Evolutionary conservation across 2,329 filamentous ascomycete genomes (phyloP), one percentile per base, ranked within the genome.

Genomic region (Alternaria solani): DNA sequence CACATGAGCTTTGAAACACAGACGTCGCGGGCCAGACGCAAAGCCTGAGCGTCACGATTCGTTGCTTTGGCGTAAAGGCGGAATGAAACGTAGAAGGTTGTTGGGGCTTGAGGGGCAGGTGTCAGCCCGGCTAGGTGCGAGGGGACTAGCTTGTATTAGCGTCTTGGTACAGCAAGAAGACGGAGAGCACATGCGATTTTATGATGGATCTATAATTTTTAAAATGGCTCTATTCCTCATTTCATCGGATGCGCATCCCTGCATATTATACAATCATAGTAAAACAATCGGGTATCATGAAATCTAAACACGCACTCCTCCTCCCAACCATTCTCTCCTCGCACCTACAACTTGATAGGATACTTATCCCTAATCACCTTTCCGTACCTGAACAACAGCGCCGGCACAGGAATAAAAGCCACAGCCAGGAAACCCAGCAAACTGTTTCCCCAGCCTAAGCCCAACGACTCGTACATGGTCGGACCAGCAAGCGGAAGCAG

Each of bases 381-480:
- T 0, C 78, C 78, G 59, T 77, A 79, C 52, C 64, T 68, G 48
- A 73, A 78, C 7, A 79, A 58, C 60, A 78, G 23, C 14, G 71
- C 66, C 2, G 77, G 76, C 5, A 76, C 56, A 3, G 77, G 77
- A 34, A 77, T 74, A 53, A 79, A 73, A 0, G 68, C 74, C 1
- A 79, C 46, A 3, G 74, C 73, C 18, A 79, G 43, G 30, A 79
- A 78, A 0, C 76, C 78, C 26, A 80, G 42, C 56, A 80, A 47
- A 11, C 66, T 74, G 39, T 79, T 79, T 7, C 78, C 77, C 78
- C 78, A 79, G 0, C 73, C 75, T 0, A 77, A 51, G 0, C 77
- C 77, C 4, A 80, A 49, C 0, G 39, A 61, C 6, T 66, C 59
- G 55, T 78, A 79, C 76, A 80, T 75, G 4, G 48, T 66, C 1